Percentiles rank a stretch among this genome's conserved stretches.
phyloP scores from a whole-genome alignment of 208 protist species.

The Trypanosoma lewisi region DNA sequence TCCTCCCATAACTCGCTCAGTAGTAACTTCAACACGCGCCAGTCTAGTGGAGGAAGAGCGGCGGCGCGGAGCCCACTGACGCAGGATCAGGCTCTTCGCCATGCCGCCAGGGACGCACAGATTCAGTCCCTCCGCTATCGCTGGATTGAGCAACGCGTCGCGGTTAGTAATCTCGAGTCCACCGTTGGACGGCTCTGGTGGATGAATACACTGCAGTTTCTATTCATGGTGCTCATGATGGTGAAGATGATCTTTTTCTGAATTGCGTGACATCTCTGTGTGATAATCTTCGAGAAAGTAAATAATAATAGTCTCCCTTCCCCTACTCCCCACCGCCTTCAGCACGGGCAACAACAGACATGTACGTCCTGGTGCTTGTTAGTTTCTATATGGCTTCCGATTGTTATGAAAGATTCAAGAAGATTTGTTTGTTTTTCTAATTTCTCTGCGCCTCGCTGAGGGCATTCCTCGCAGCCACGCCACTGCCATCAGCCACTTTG shows the following conservation, averaged over 20 bases:
- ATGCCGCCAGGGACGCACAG: constrained; percentile 66
- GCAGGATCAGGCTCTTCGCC: constrained; percentile 61
- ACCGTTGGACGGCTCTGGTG: constrained; percentile 52
- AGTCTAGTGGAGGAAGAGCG: constrained; percentile 7
- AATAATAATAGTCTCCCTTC: too few species aligned
- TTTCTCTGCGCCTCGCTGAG: too few species aligned
- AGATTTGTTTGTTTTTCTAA: too few species aligned
- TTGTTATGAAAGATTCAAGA: too few species aligned
- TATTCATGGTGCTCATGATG: constrained; percentile 21
- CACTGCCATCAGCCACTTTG: too few species aligned
- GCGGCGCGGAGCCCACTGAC: constrained; percentile 19
- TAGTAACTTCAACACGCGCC: constrained; percentile 1
- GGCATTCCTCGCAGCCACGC: too few species aligned
- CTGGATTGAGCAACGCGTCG: constrained; percentile 71
- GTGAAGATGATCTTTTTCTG: constrained; percentile 23
- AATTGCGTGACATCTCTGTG: background rate
- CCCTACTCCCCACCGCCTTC: too few species aligned
- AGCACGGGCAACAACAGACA: too few species aligned
- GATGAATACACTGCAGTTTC: constrained; percentile 41
- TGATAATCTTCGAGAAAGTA: too few species aligned
- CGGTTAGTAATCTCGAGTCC: constrained; percentile 43
- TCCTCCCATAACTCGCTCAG: background rate
- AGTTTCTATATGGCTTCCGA: too few species aligned
- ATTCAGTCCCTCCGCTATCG: constrained; percentile 76
- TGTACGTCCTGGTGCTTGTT: too few species aligned